Evolutionary conservation across 495 filamentous ascomycete genomes (phyloP), one percentile per base, ranked within the genome.

Genomic region (Podospora pseudoanserina): DNA sequence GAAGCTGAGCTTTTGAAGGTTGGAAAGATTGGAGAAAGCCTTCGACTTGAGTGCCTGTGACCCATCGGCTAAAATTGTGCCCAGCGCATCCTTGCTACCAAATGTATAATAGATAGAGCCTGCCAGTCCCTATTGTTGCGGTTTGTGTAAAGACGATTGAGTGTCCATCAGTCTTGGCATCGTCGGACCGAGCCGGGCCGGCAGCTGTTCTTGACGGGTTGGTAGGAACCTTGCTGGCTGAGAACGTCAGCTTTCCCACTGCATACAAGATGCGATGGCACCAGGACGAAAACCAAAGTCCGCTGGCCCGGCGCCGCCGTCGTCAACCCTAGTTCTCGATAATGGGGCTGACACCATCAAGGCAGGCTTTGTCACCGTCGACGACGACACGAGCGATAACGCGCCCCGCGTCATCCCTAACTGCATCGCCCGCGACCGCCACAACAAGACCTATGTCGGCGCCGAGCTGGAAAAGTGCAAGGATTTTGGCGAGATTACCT

Each of bases 331-430:
- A 59, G 84, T 99, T 60, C 81, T 98, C 71, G 96, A 99, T 82
- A 98, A 98, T 83, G 96, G 95, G 72, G 93, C 89, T 32, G 91
- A 91, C 77, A 94, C 90, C 4, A 90, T 98, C 77, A 99, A 99
- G 83, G 93, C 94, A 27, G 94, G 95, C 68, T 92, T 94, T 74
- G 86, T 89, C 34, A 79, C 83, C 61, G 65, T 49, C 39, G 75
- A 74, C n/a, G 69, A 66, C 11, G 73, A 71, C 27, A 85, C 88
- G 61, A 69, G 64, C 11, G 72, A 71, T 27, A 85, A 88, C 60
- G 80, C 80, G 59, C 96, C 92, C 75, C 81, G 85, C 13, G 77
- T 89, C 20, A 91, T 97, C 60, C 92, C 93, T 5, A 99, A 99
- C 77, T 92, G 90, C 74, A 83, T 99, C 62, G 92, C 91, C 4